Evolutionary conservation across 805 yeast genomes (phyloP), one percentile per base, ranked within the genome.

Genomic region (Yamadazyma sp.): DNA sequence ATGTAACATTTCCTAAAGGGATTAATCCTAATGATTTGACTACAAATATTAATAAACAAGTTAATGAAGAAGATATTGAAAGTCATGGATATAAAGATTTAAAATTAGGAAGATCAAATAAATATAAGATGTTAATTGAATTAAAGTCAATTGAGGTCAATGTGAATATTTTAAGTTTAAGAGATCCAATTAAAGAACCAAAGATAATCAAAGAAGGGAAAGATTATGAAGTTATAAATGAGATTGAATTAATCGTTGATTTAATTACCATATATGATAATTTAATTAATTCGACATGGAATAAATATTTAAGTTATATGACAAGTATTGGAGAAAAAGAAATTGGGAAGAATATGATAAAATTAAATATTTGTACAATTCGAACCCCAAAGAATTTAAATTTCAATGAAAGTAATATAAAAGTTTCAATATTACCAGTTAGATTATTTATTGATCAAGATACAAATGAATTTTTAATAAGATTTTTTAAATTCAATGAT

Each of bases 371-470:
- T 28, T 70, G 70, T 13, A 79, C 78, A 25, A 73, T 85, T 2
- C 64, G 86, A 37, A 94, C 95, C 0, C 73, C 78, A 9, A 62
- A 76, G 0, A 53, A 61, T 7, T 49, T 87, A 22, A 80, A 80
- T n/a, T 82, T 86, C 2, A 68, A 84, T 1, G 98, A 89, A 50
- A 53, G 80, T 14, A 60, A 75, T 2, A 41, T 86, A 30, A 60
- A 68, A 17, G 64, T 80, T 1, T 52, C 68, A 4, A 59, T 86
- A 0, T 62, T 84, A 13, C 98, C 98, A 0, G 51, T 93, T 28
- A 66, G 96, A 33, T 57, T 93, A 11, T 87, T 86, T 53, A 78
- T 93, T 28, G 98, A 93, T 56, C 98, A 93, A 55, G 98, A 91
- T 50, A 86, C 97, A 0, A 65, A 88, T 13, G 96, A 88, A 37